Evolutionary conservation across 1,139 yeast species (phyloP), one percentile per base, ranked within the genome.

Genomic region (Hemisphaericaspora xylanilytica): DNA sequence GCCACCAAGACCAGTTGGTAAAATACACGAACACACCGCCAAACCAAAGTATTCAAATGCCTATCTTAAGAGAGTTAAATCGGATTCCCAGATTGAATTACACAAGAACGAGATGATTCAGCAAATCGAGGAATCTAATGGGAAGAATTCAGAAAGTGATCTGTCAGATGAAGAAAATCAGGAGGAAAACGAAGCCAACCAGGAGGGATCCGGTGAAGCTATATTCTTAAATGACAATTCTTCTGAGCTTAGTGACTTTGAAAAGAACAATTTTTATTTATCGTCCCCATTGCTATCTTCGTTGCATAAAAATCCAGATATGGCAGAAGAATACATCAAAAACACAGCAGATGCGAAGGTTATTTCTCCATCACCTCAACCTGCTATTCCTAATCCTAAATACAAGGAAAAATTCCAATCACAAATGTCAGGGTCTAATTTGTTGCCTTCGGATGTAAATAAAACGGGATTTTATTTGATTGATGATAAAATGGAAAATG

Each of bases 21-120:
- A 40, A 24, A 55, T 57, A 32, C 51, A 49, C 34, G 48, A 46
- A 6, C 63, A 61, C 39, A 27, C 46, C 12, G 46, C 35, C n/a
- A 59, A 51, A 40, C 76, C 76, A 11, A 63, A 63, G 40, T 70
- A 70, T 52, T 69, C 75, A 2, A 58, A 64, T 12, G 58, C 65
- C 12, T 70, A 61, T 44, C 54, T 70, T 39, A 67, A 63, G 39
- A 55, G 71, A 43, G 56, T 65, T 45, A 57, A 53, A 13, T 63
- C 70, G 0, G 73, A 67, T 40, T 52, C 65, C 4, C 53, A 56
- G 15, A 44, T 61, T 35, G 53, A 49, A 18, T 21, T 47, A 9
- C 38, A 43, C 29, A 41, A 43, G 32, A 31, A 37, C 26, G 34
- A 37, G 28, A 25, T 36, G 22, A 17, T 32, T 28, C 34, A 25